Conservation (phyloP, 768 basidiomycete species). For the Boletus tomentosulus region DNA sequence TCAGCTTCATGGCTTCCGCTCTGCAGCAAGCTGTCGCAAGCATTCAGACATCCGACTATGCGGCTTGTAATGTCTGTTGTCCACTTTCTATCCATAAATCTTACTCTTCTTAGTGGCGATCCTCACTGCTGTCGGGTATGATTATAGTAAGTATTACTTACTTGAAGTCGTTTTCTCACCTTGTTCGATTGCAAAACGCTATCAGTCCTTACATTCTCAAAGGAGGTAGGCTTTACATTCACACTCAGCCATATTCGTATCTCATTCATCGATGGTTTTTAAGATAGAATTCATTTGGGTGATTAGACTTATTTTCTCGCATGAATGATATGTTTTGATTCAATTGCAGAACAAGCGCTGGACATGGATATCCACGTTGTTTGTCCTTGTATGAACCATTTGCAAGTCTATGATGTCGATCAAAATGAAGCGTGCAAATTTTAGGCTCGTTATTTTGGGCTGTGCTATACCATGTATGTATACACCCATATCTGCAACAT, state of each 20-base stretch:
- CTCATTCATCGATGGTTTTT: no score
- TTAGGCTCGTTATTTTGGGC: conserved; percentile 2
- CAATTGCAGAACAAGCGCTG: background rate
- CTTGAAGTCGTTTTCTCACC: background rate
- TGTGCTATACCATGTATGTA: background rate
- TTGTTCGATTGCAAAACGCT: background rate
- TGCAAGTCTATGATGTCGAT: background rate
- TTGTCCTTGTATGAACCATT: background rate
- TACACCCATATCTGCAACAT: background rate
- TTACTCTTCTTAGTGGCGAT: background rate
- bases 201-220: background rate
- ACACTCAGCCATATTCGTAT: background rate
- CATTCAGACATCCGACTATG: background rate
- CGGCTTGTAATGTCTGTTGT: background rate
- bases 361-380: background rate
- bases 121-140: background rate
- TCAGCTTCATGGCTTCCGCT: background rate
- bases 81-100: background rate
- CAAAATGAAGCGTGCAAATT: background rate
- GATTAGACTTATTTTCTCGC: background rate
- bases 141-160: background rate
- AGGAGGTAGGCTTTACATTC: background rate
- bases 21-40: background rate
- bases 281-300: conserved; percentile 4
- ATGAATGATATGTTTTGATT: background rate